Base-by-base conservation (phyloP, 306 rosid genomes). In the Acacia crassicarpa region DNA sequence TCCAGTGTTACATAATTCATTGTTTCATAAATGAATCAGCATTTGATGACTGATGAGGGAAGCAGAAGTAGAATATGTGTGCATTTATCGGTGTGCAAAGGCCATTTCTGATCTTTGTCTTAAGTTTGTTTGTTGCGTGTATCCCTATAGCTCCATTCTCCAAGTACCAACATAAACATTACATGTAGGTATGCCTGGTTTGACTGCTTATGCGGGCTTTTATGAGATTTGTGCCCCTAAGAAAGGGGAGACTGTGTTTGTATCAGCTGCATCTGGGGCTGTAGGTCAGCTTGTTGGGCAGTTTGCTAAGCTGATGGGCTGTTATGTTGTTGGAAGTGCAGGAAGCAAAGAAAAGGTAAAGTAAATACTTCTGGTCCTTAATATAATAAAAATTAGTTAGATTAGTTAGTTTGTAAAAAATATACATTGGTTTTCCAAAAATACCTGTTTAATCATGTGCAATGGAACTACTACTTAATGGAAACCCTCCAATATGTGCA, bases 171-270 rank as follows among this genome's bases (percentile, higher is more conserved):
- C 43, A 49, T 19, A 73, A 74, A 27, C 0, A 30, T 72, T 45
- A 44, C 56, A 23, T 46, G 41, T 15, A 46, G 76, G 76, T 43
- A 71, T 72, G 77, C 62, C 77, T 23, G 77, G 77, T 23, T 2
- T 72, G 62, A 72, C 62, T 46, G 77, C 77, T 23, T 72, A 25
- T 73, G 63, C 27, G 9, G 77, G 63, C 0, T 73, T 73, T 48
- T 17, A 15, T 16, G 77, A 73, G 15, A 35, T 48, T 48, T 48
- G 44, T 17, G 23, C 62, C 16, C 77, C 77, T 17, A 73, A 73
- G 77, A 73, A 73, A 73, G 63, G 65, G 13, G 77, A 73, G 10
- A 25, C 23, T 27, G 77, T 73, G 4, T 51, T 73, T 48, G 33
- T 61, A 61, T 61, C 67, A 61, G 67, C 67, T 61, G 67, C 67